Evolutionary conservation across 768 basidiomycete species (phyloP), one percentile per base, ranked within the genome.

Genomic region (Sporobolomyces pararoseus): DNA sequence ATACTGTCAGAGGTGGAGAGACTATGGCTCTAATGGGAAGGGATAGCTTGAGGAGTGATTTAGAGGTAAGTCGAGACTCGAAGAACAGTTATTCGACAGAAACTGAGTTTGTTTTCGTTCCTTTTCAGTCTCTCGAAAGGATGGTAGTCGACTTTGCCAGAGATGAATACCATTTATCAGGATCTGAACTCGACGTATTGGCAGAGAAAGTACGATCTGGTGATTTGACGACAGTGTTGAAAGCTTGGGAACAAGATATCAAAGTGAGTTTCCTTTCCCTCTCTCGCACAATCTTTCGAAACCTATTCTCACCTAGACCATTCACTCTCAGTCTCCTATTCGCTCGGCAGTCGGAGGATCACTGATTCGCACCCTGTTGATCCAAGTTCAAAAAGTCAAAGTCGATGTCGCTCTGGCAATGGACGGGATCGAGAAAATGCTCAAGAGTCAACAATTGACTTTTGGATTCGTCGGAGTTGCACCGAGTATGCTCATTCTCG

Each of bases 391-490:
- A 75, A 98, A 97, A 79, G 89, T 92, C 66, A 98, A 97, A 83
- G 91, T 94, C 67, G 95, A 97, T 79, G 86, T 96, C 62, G 90
- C 94, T 71, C 87, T 94, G 79, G 88, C 93, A 0, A 82, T 97
- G 49, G 82, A 86, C 13, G 94, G 94, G 9, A 93, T 98, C 73
- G 95, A 97, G 79, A 91, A 89, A 77, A 82, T 98, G 63, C 86
- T 98, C 58, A 91, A 88, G 74, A 94, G 91, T 1, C 74, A 71
- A 29, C 68, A 69, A 46, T 54, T 73, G 32, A 76, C 74, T 2
- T 99, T 99, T 76, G 95, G 90, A 7, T 97, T 97, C 76, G 92
- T 97, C 68, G 94, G 94, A 73, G 88, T 98, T 21, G 93, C 95
- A 0, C 95, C 95, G 13, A 88, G 89, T 0, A 80, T 97, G 57